These are phyloP conservation scores for Penicillium cataractarum DNA, from an alignment of 495 filamentous ascomycete species.

Conservation along the genomic window DNA sequence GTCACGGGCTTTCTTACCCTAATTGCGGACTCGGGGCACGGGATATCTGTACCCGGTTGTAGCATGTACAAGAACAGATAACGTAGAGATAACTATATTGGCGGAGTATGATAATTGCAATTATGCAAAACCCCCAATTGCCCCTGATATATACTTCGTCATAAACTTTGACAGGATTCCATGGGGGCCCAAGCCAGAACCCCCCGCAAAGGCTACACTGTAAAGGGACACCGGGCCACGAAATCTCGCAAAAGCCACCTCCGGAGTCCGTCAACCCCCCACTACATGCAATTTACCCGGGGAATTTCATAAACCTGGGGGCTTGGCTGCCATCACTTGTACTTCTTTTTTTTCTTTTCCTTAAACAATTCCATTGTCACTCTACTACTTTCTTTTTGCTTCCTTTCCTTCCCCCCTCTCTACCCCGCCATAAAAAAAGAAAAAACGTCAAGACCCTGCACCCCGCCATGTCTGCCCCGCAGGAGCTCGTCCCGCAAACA, in stretches of 20 bases:
- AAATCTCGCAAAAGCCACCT: not conserved
- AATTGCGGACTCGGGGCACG: not conserved
- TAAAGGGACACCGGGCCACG: slow-evolving; percentile 22
- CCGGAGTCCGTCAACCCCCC: slow-evolving; percentile 12
- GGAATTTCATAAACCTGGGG: slow-evolving; percentile 4
- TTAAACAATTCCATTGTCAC: slow-evolving; percentile 9
- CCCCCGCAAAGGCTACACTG: slow-evolving; percentile 22
- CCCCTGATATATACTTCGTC: not conserved
- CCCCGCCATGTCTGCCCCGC: slow-evolving; percentile 49
- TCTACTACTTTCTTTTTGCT: slow-evolving; percentile 2
- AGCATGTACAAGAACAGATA: not conserved
- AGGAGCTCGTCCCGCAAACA: slow-evolving; percentile 52
- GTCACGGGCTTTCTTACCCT: not conserved
- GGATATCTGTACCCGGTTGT: not conserved
- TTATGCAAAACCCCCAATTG: too few relatives aligned
- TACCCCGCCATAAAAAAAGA: slow-evolving; percentile 2
- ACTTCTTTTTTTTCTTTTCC: slow-evolving; percentile 10
- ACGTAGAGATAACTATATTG: too few relatives aligned
- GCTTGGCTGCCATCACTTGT: slow-evolving; percentile 15
- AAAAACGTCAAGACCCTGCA: slow-evolving; percentile 7
- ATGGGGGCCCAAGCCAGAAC: slow-evolving; percentile 5
- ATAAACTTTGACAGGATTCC: slow-evolving; percentile 1
- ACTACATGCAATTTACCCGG: slow-evolving; percentile 22
- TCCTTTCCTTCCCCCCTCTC: not conserved
- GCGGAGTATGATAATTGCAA: too few relatives aligned